Conservation (phyloP, 108 stramenopile genomes). For the Bacterosira constricta region DNA sequence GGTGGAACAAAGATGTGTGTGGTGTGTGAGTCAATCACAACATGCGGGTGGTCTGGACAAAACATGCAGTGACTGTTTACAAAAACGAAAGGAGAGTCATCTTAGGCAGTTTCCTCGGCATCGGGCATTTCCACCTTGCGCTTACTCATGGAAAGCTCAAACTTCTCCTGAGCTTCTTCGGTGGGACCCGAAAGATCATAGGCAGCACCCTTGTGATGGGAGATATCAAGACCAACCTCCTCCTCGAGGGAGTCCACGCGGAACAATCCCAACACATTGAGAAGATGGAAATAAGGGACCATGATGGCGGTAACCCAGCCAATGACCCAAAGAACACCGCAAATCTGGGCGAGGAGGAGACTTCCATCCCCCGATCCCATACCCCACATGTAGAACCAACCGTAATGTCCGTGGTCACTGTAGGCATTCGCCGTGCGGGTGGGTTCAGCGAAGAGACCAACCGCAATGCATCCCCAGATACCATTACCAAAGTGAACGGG, state of each 20-base stretch:
- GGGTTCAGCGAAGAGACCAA: conserved; percentile 82
- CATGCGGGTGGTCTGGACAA: neutral
- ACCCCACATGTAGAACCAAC: conserved; percentile 64
- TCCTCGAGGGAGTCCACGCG: conserved; percentile 81
- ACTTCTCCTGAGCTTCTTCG: conserved; percentile 22
- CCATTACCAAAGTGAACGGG: conserved; percentile 93
- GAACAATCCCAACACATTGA: conserved; percentile 65
- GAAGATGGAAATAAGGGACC: conserved; percentile 76
- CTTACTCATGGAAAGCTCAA: conserved; percentile 25
- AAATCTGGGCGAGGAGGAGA: conserved; percentile 70
- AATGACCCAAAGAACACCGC: conserved; percentile 75
- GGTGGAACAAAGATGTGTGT: too few relatives aligned
- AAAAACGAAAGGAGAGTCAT: too few relatives aligned
- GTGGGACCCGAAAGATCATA: conserved; percentile 50
- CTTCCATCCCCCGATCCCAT: conserved; percentile 50
- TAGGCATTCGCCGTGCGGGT: conserved; percentile 50
- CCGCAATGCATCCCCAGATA: conserved; percentile 84
- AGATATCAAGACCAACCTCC: conserved; percentile 83
- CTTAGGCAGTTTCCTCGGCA: neutral
- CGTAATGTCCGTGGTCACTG: conserved; percentile 52
- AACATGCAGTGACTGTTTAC: too few relatives aligned
- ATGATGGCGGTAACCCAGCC: conserved; percentile 81
- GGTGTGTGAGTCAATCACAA: neutral
- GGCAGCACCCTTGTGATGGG: conserved; percentile 73
- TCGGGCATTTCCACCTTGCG: conserved; percentile 35